A percentile compares a stretch with the other conserved stretches of the same genome.
These are phyloP conservation scores for button mushroom (Agaricus bisporus) DNA, from an alignment of 768 basidiomycete genomes.

Conservation along the genomic window DNA sequence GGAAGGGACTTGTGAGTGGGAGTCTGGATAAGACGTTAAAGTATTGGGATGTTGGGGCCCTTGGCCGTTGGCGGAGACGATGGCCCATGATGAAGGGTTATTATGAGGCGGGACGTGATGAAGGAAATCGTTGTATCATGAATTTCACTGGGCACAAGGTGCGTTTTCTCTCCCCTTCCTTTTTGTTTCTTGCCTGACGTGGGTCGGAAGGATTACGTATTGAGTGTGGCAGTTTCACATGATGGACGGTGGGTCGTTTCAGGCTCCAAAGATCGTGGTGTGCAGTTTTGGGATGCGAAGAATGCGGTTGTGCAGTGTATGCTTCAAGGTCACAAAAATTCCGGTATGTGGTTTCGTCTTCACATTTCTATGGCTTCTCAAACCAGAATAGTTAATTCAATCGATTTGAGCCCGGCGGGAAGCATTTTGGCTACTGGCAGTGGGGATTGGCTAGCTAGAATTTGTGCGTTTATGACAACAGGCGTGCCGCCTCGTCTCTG, in stretches of 20 bases:
- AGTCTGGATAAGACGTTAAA: conserved; percentile 82
- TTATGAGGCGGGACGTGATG: conserved; percentile 62
- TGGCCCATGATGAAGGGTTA: conserved; percentile 1
- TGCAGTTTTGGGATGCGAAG: conserved; percentile 70
- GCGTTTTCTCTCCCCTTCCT: conserved; percentile 9
- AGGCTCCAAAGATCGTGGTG: conserved; percentile 74
- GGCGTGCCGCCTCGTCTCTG: neutral
- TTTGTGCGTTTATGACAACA: conserved; percentile 19
- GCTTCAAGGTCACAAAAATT: conserved; percentile 46
- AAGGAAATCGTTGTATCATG: conserved; percentile 50
- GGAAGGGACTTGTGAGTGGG: conserved; percentile 81
- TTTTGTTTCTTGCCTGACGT: neutral
- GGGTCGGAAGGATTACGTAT: conserved; percentile 41
- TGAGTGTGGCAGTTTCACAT: conserved; percentile 53
- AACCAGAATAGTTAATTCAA: conserved; percentile 21
- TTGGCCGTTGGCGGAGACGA: conserved; percentile 66
- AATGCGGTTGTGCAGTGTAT: conserved; percentile 62
- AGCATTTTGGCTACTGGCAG: conserved; percentile 27
- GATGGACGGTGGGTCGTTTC: conserved; percentile 80
- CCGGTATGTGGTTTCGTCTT: conserved; percentile 11
- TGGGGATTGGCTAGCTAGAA: conserved; percentile 28
- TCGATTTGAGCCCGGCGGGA: conserved; percentile 27
- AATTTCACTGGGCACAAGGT: conserved; percentile 84
- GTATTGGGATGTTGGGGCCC: conserved; percentile 75
- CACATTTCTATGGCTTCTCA: neutral